A percentile compares a stretch with the other conserved stretches of the same genome.
Conservation (phyloP, 345 rosid species). For the Anastatica hierochuntica region DNA sequence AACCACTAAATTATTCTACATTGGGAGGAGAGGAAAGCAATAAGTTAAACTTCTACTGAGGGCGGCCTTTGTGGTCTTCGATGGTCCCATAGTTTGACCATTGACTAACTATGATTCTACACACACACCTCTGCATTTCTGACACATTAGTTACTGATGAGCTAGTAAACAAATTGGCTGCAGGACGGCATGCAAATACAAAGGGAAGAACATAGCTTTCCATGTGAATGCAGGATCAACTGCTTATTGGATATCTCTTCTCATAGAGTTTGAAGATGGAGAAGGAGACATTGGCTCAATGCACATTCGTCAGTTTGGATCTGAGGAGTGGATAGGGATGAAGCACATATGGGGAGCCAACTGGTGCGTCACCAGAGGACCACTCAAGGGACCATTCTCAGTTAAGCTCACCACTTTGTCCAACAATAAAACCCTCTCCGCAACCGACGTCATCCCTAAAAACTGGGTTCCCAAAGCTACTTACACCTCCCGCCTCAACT, state of each 20-base stretch:
- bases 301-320: slow-evolving; percentile 80
- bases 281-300: slow-evolving; percentile 95
- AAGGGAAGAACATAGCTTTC: slow-evolving; percentile 75
- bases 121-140: too few relatives aligned
- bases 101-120: too few relatives aligned
- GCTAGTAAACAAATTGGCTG: too few relatives aligned
- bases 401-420: slow-evolving; percentile 28
- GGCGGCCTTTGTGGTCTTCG: too few relatives aligned
- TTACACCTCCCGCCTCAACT: slow-evolving; percentile 83
- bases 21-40: too few relatives aligned
- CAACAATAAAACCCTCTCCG: slow-evolving; percentile 42
- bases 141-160: too few relatives aligned
- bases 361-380: slow-evolving; percentile 71
- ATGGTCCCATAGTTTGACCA: too few relatives aligned
- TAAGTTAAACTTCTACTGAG: too few relatives aligned
- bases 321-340: slow-evolving; percentile 80
- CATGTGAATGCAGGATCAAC: slow-evolving; percentile 94
- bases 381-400: slow-evolving; percentile 86
- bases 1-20: too few relatives aligned
- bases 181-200: slow-evolving; percentile 90
- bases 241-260: slow-evolving; percentile 66
- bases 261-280: slow-evolving; percentile 92
- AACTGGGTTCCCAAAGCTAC: slow-evolving; percentile 91
- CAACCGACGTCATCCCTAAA: slow-evolving; percentile 71
- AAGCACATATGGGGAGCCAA: slow-evolving; percentile 95